phyloP scores from a whole-genome alignment of 106 monocot species.

The Amphibolis antarctica region DNA sequence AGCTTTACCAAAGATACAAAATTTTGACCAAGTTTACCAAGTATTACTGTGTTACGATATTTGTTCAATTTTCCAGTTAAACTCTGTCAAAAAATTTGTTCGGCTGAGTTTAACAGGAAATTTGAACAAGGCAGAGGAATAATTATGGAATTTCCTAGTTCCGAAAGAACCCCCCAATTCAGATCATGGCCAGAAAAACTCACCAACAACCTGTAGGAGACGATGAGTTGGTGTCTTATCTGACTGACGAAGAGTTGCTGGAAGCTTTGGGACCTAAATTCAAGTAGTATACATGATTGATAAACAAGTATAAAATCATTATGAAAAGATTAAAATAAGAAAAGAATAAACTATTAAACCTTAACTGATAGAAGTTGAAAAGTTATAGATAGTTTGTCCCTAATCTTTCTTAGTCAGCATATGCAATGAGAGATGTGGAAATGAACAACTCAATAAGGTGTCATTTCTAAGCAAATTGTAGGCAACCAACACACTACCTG shows the following conservation, averaged over 20 bases:
- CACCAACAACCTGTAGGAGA: constrained; percentile 92
- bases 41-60: no score
- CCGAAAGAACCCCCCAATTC: neutral
- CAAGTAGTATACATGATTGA: neutral
- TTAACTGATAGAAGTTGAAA: no score
- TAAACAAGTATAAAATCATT: neutral
- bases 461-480: neutral
- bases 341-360: neutral
- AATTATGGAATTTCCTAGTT: neutral
- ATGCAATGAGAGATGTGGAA: neutral
- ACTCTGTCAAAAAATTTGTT: no score
- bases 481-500: constrained; percentile 36
- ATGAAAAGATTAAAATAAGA: neutral
- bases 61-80: no score
- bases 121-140: neutral
- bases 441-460: neutral
- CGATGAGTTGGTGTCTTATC: constrained; percentile 40
- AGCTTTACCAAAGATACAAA: neutral
- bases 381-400: no score
- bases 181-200: neutral
- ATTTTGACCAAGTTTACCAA: no score
- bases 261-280: constrained; percentile 49
- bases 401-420: no score
- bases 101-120: no score
- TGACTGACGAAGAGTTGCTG: constrained; percentile 42